Evolutionary conservation across 441 rosid genomes (phyloP).

Genomic region (Adansonia grandidieri): DNA sequence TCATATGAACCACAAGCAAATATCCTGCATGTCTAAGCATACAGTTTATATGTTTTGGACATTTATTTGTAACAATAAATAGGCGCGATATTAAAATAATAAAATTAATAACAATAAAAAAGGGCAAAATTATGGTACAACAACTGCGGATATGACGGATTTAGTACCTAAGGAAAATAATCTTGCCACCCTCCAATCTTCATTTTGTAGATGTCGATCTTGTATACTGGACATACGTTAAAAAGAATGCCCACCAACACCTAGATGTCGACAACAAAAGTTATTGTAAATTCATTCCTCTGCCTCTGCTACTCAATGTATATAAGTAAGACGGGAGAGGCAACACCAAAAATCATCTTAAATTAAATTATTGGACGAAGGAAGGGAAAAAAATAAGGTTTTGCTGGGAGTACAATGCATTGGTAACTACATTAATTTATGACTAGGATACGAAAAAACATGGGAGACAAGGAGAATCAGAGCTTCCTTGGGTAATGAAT

Average conservation of each 20-base stretch:
- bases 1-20: no score
- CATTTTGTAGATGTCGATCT: neutral
- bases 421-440: neutral
- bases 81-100: no score
- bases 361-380: neutral
- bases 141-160: constrained; percentile 2
- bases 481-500: neutral
- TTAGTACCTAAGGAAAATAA: neutral
- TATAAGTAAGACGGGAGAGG: neutral
- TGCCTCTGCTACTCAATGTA: neutral
- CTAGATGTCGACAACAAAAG: neutral
- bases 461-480: constrained; percentile 8
- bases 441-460: neutral
- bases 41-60: no score
- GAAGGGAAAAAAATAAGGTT: neutral
- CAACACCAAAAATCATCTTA: neutral
- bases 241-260: neutral
- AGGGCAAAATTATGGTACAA: neutral
- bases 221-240: neutral
- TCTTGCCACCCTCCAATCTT: neutral
- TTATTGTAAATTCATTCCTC: neutral
- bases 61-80: no score
- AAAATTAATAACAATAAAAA: no score
- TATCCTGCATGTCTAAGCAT: no score
- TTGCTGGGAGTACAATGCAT: neutral